Evolutionary conservation across 306 rosid genomes (phyloP), one percentile per base, ranked within the genome.

Genomic region (Cicer chorassanicum): DNA sequence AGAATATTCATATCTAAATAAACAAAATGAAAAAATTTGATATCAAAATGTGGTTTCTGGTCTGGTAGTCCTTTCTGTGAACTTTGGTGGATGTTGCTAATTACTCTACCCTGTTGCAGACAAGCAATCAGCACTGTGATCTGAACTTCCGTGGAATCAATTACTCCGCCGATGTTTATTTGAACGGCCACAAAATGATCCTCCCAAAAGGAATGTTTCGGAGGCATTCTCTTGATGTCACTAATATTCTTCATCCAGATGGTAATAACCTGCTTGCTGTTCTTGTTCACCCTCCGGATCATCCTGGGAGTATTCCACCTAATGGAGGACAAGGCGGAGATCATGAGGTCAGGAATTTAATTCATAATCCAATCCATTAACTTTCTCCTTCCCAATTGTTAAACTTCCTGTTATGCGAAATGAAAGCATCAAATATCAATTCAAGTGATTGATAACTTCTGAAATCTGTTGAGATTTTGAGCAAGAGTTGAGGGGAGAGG

Each of bases 301-400:
- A 93, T 86, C 98, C 98, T 2, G 98, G 98, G 44, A 88, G 76
- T n/a, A 88, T 91, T 59, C 97, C 97, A 7, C 84, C 85, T 1
- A 2, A 85, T 55, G 97, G 97, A 12, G 97, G 97, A 70, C 98
- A 93, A 89, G 98, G 98, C 7, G 98, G 98, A 64, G 98, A 93
- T 84, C 98, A 93, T 46, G 94, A 93, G 97, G 98, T 93, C 65
- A 44, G 60, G 12, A 53, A 36, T 68, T 65, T 48, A 63, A 72
- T 61, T 12, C 15, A 29, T 12, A 72, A 50, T 45, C 51, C 21
- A 12, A 60, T 51, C 9, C 21, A 12, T 40, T 64, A 14, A 56
- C 36, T 59, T 77, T 75, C 38, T 48, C 54, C 66, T 12, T 78
- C 18, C 40, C 8, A 11, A 51, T 70, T 80, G n/a, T 65, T 81